Evolutionary conservation across 1,139 yeast species (phyloP).

Genomic region (Blastobotrys persicus): DNA sequence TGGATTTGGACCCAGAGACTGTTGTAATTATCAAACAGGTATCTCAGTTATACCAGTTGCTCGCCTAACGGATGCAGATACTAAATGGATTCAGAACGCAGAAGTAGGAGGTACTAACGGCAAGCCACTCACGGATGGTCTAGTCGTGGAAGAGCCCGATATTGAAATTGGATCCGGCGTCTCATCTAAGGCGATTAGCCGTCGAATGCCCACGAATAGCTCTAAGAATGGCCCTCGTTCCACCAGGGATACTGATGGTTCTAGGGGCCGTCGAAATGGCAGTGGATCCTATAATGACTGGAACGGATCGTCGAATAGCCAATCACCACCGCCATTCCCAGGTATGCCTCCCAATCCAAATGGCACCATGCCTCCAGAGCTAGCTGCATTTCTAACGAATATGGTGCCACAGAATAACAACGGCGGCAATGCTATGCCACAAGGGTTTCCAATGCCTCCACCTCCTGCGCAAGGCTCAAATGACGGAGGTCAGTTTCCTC

Average conservation of each 20-base stretch:
- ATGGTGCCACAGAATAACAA: background rate
- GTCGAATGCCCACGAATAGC: conserved; percentile 48
- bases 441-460: conserved; percentile 6
- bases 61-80: conserved; percentile 91
- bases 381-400: background rate
- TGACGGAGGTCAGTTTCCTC: conserved; percentile 3
- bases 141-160: conserved; percentile 94
- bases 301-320: conserved; percentile 7
- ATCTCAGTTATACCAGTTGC: conserved; percentile 80
- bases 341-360: background rate
- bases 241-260: conserved; percentile 39
- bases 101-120: conserved; percentile 99
- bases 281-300: too few species aligned
- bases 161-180: conserved; percentile 94
- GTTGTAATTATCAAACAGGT: conserved; percentile 93
- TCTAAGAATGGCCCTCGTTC: conserved; percentile 83
- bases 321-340: background rate
- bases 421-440: conserved; percentile 2
- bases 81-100: conserved; percentile 82
- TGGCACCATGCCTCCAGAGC: conserved; percentile 5
- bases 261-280: conserved; percentile 14
- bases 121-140: conserved; percentile 72
- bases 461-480: background rate
- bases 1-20: conserved; percentile 97
- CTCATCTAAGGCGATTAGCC: conserved; percentile 77